Conservation (phyloP, 345 rosid species). For the Dimocarpus longan region DNA sequence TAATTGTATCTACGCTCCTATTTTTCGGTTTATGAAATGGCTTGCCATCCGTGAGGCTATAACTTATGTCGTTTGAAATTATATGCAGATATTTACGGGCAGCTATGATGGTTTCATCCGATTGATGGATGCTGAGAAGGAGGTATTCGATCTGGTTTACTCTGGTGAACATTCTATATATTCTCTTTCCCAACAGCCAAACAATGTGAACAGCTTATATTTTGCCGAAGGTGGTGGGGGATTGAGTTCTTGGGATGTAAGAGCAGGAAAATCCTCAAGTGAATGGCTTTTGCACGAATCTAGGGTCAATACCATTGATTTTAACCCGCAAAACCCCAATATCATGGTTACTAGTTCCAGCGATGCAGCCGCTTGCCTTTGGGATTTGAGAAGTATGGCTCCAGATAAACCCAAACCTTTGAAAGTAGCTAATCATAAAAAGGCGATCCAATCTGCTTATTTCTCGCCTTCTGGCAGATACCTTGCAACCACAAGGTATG, state of each 20-base stretch:
- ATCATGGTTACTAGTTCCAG: constrained; percentile 82
- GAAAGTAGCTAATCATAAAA: constrained; percentile 45
- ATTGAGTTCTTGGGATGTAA: constrained; percentile 60
- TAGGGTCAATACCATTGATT: constrained; percentile 81
- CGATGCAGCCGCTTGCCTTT: constrained; percentile 74
- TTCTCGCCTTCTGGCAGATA: constrained; percentile 83
- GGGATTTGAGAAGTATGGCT: constrained; percentile 76
- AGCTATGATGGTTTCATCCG: constrained; percentile 74
- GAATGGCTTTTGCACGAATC: constrained; percentile 62
- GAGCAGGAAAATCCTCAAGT: constrained; percentile 49
- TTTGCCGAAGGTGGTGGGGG: constrained; percentile 64
- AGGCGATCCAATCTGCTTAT: constrained; percentile 77
- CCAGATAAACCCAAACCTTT: constrained; percentile 40
- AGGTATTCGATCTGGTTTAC: constrained; percentile 64
- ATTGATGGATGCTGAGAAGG: constrained; percentile 78
- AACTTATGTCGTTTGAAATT: constrained; percentile 8
- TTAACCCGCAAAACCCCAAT: constrained; percentile 55
- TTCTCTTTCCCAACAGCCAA: constrained; percentile 62
- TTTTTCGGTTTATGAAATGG: not conserved
- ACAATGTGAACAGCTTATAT: constrained; percentile 52
- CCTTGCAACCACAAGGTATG: constrained; percentile 82
- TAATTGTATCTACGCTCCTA: not conserved
- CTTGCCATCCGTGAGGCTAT: not conserved
- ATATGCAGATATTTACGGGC: constrained; percentile 60
- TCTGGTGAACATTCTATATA: constrained; percentile 49